Conservation (phyloP, 2,329 filamentous ascomycete species). For the Colletotrichum neosansevieriae region DNA sequence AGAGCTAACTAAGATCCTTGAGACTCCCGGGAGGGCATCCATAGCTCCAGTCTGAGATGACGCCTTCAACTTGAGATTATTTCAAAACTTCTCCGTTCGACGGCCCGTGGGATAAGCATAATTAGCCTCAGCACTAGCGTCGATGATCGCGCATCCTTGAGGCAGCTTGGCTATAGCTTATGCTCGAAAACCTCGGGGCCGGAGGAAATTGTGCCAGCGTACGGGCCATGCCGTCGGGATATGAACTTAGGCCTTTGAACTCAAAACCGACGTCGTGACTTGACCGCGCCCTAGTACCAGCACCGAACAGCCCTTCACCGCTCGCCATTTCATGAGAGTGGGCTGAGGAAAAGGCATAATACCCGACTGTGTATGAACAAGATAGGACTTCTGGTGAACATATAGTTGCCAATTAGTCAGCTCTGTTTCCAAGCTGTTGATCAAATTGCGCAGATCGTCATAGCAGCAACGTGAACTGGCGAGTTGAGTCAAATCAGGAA, state of each 20-base stretch:
- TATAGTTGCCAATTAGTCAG: not conserved
- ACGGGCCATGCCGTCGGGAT: slow-evolving; percentile 3
- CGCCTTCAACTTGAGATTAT: not conserved
- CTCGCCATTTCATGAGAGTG: not conserved
- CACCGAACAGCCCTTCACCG: not conserved
- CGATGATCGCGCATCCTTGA: slow-evolving; percentile 1
- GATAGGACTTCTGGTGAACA: not conserved
- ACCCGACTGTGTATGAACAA: not conserved
- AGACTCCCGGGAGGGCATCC: not conserved
- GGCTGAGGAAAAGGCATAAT: not conserved
- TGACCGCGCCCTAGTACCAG: not conserved
- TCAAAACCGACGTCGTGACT: not conserved
- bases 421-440: not conserved
- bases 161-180: slow-evolving; percentile 8
- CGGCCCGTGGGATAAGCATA: not conserved
- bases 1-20: not conserved
- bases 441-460: not conserved
- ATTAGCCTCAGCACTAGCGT: slow-evolving; percentile 1
- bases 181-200: not conserved
- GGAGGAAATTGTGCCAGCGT: not conserved
- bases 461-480: not conserved
- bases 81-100: not conserved
- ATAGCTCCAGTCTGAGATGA: not conserved
- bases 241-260: slow-evolving; percentile 22
- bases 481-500: not conserved